Evolutionary conservation across 2,329 filamentous ascomycete species (phyloP).

Genomic region (Aspergillus japonicus): DNA sequence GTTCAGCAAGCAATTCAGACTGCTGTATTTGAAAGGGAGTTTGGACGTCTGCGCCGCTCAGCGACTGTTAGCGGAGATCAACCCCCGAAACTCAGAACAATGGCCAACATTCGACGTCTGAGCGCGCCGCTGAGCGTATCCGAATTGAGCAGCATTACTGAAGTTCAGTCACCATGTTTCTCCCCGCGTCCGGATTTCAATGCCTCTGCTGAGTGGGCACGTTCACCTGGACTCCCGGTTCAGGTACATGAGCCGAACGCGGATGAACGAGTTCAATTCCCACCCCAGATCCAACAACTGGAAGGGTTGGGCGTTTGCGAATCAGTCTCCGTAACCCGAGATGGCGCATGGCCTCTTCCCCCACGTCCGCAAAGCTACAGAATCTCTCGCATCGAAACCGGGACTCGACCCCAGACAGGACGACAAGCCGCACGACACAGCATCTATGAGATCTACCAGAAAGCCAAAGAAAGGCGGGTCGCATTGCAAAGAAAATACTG

Average conservation of each 20-base stretch:
- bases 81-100: not conserved
- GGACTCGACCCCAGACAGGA: not conserved
- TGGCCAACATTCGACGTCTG: not conserved
- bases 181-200: not conserved
- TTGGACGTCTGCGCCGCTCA: not conserved
- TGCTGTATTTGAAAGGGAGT: not conserved
- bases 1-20: slow-evolving; percentile 2
- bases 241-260: not conserved
- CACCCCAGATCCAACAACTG: not conserved
- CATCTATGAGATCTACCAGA: slow-evolving; percentile 5
- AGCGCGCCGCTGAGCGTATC: not conserved
- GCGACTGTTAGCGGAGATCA: not conserved
- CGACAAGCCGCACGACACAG: not conserved
- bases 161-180: not conserved
- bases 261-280: not conserved
- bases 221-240: not conserved
- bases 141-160: not conserved
- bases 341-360: slow-evolving; percentile 5
- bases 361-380: slow-evolving; percentile 1
- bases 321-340: not conserved
- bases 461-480: not conserved
- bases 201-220: not conserved
- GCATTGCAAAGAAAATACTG: slow-evolving; percentile 32
- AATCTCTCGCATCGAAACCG: slow-evolving; percentile 2
- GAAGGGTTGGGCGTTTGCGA: not conserved